Evolutionary conservation across 495 filamentous ascomycete species (phyloP).

Genomic region (Ramalina intermedia): DNA sequence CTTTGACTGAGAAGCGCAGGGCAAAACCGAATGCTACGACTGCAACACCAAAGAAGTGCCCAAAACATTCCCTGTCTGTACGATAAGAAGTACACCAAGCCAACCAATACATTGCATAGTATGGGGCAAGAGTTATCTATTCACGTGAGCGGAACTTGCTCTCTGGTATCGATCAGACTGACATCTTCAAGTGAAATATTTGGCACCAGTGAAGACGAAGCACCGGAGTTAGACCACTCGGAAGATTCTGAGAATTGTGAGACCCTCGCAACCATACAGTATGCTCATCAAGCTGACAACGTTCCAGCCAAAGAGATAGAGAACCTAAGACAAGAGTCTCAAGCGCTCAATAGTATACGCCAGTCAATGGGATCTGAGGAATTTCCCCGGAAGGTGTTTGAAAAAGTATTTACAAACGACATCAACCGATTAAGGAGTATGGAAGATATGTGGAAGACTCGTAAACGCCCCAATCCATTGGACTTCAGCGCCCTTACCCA

Average conservation of each 20-base stretch:
- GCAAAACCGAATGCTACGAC: conserved; percentile 92
- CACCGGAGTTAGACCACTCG: conserved; percentile 57
- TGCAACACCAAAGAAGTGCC: conserved; percentile 79
- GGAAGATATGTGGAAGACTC: conserved; percentile 93
- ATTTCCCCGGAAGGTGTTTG: conserved; percentile 71
- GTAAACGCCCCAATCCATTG: conserved; percentile 58
- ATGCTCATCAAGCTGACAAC: conserved; percentile 14
- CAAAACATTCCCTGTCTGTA: conserved; percentile 88
- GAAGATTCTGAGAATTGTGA: conserved; percentile 68
- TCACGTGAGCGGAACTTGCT: conserved; percentile 40
- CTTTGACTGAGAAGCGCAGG: conserved; percentile 28
- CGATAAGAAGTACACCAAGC: conserved; percentile 84
- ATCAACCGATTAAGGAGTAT: conserved; percentile 71
- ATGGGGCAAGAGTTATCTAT: conserved; percentile 95
- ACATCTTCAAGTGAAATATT: conserved; percentile 58
- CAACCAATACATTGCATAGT: conserved; percentile 98
- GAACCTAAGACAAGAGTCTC: conserved; percentile 67
- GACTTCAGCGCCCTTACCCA: conserved; percentile 42
- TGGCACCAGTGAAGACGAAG: conserved; percentile 76
- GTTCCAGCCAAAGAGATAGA: conserved; percentile 62
- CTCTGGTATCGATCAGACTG: conserved; percentile 2
- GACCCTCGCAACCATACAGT: not conserved
- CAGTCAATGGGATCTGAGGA: conserved; percentile 66
- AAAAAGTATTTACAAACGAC: conserved; percentile 84
- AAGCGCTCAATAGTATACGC: conserved; percentile 68